A percentile compares a stretch with the other conserved stretches of the same genome.
Evolutionary conservation across 2,329 filamentous ascomycete genomes (phyloP).

Genomic region (Polychaeton citri): DNA sequence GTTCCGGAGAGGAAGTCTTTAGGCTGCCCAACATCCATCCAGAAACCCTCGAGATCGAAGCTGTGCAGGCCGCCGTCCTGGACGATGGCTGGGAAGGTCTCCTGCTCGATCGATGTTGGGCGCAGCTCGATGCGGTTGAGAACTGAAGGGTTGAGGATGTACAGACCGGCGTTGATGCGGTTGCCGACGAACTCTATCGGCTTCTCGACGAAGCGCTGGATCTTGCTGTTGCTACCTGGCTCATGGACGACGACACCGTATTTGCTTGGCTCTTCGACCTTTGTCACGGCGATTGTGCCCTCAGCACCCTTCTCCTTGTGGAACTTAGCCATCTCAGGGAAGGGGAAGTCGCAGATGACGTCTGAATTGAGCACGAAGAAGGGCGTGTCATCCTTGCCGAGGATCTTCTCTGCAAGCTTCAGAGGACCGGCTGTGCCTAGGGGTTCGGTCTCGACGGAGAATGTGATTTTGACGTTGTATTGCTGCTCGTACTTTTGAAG

Average conservation of each 20-base stretch:
- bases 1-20: conserved; percentile 97
- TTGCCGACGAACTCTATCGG: conserved; percentile 97
- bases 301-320: conserved; percentile 89
- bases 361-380: conserved; percentile 99
- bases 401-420: conserved; percentile 84
- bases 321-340: conserved; percentile 78
- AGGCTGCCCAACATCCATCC: conserved; percentile 98
- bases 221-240: conserved; percentile 75
- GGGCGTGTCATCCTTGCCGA: conserved; percentile 83
- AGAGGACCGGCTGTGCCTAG: conserved; percentile 89
- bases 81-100: conserved; percentile 92
- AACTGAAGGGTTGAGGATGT: conserved; percentile 89
- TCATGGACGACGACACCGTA: conserved; percentile 98
- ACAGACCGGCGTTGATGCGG: conserved; percentile 96
- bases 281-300: conserved; percentile 95
- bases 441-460: conserved; percentile 92
- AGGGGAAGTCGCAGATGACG: conserved; percentile 95
- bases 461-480: conserved; percentile 91
- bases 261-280: conserved; percentile 97
- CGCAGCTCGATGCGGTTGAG: conserved; percentile 87
- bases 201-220: conserved; percentile 99
- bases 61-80: conserved; percentile 84
- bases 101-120: conserved; percentile 95
- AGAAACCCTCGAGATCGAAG: conserved; percentile 93
- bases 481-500: conserved; percentile 87